Evolutionary conservation across 257 asterid genomes (phyloP), one percentile per base, ranked within the genome.

Genomic region (Cynanchum wilfordii): DNA sequence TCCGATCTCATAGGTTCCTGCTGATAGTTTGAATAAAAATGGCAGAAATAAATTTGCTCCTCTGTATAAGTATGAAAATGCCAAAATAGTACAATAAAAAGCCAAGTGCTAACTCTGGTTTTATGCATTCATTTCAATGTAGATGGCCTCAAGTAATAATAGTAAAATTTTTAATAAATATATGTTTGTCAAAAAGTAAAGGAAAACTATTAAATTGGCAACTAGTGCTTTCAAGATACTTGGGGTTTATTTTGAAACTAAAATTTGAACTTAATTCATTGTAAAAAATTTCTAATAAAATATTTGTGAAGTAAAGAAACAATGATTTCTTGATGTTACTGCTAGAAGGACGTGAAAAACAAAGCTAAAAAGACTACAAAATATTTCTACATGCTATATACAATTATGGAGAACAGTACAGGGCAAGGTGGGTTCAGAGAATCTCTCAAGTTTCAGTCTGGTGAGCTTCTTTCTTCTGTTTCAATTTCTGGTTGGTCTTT

Each of bases 391-490:
- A 72, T 58, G 57, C 66, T 83, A 85, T 86, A 68, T 84, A 84
- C 94, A 91, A 62, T 76, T 80, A 56, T 67, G 70, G 47, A 81
- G 71, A 75, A 78, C 70, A 72, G 72, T 29, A 79, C 51, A 77
- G 74, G 49, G 78, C n/a, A 56, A 75, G 65, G 71, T 66, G 62
- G 67, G 36, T 68, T 29, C 19, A 10, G 33, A n/a, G n/a, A 33
- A 42, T 10, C 38, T 73, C 74, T 88, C 80, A 90, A 74, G 86
- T 77, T 80, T 93, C 96, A 13, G 94, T 84, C 76, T 88, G 94
- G 78, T 82, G 91, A 71, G 90, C 88, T 89, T 90, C 96, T 84
- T 87, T 93, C 89, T 80, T 91, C 70, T 85, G 96, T 71, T 87
- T 94, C 74, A 65, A 72, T 77, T 88, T 89, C 68, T 79, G 89